These are phyloP conservation scores for Nannochloris sp. DNA, from an alignment of 139 green algal genomes.

Conservation along the genomic window DNA sequence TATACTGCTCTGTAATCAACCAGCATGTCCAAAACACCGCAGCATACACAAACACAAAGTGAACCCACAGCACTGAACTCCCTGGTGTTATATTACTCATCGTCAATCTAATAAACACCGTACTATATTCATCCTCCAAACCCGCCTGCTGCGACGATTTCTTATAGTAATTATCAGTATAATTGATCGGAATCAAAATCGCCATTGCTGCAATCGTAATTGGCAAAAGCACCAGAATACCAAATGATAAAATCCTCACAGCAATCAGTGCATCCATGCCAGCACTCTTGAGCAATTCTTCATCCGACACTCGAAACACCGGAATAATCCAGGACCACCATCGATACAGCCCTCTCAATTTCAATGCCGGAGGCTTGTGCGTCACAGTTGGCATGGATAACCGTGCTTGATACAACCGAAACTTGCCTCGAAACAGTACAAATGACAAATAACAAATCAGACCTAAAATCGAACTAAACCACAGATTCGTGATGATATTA, in stretches of 20 bases:
- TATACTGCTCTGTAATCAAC: conserved; percentile 29
- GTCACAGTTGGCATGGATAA: conserved; percentile 20
- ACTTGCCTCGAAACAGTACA: conserved; percentile 20
- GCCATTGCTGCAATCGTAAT: conserved; percentile 25
- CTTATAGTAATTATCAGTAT: conserved; percentile 6
- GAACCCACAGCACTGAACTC: conserved; percentile 15
- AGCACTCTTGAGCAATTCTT: conserved; percentile 34
- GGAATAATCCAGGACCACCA: conserved; percentile 35
- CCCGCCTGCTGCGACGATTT: not conserved
- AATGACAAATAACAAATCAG: conserved; percentile 17
- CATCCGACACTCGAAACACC: conserved; percentile 33
- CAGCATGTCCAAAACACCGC: conserved; percentile 19
- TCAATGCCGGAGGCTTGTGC: conserved; percentile 18
- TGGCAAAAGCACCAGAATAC: conserved; percentile 32
- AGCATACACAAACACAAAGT: conserved; percentile 26
- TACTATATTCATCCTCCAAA: conserved; percentile 8
- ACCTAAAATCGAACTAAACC: conserved; percentile 17
- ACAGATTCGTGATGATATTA: conserved; percentile 30
- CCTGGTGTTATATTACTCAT: conserved; percentile 26
- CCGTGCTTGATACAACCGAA: conserved; percentile 25
- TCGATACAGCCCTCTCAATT: conserved; percentile 12
- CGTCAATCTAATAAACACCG: conserved; percentile 27
- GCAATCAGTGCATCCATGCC: conserved; percentile 37
- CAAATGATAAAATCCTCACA: conserved; percentile 28
- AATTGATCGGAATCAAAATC: conserved; percentile 26